These are phyloP conservation scores for Euryodendron excelsum DNA, from an alignment of 148 eudicot species.

Conservation along the genomic window DNA sequence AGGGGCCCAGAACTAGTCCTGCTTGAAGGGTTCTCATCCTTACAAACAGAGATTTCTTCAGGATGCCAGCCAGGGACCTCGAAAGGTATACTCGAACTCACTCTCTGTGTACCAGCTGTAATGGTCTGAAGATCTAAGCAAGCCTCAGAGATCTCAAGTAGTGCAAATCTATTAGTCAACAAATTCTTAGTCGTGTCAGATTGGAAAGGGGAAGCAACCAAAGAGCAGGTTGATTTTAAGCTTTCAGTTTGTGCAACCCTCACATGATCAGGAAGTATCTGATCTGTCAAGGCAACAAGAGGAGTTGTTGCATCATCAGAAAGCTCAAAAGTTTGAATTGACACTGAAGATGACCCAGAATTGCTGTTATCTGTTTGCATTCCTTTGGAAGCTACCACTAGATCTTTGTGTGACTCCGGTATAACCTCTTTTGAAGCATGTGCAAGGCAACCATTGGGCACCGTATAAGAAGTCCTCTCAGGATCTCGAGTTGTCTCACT, in stretches of 20 bases:
- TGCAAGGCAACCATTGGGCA: slow-evolving; percentile 22
- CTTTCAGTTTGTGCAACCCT: slow-evolving; percentile 33
- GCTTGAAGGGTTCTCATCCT: slow-evolving; percentile 28
- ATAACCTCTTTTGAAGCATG: slow-evolving; percentile 31
- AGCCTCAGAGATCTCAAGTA: slow-evolving; percentile 27
- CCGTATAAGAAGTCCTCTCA: slow-evolving; percentile 20
- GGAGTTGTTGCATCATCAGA: slow-evolving; percentile 68
- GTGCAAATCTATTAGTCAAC: slow-evolving; percentile 24
- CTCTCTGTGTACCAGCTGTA: slow-evolving; percentile 24
- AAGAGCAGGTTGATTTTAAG: slow-evolving; percentile 36
- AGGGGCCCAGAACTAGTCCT: slow-evolving; percentile 26
- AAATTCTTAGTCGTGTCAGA: slow-evolving; percentile 34
- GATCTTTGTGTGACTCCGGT: slow-evolving; percentile 27
- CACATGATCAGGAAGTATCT: slow-evolving; percentile 32
- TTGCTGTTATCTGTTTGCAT: slow-evolving; percentile 59
- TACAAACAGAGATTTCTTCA: slow-evolving; percentile 24
- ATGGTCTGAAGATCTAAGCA: slow-evolving; percentile 26
- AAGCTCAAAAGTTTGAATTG: slow-evolving; percentile 74
- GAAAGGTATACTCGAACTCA: slow-evolving; percentile 15
- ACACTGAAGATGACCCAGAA: slow-evolving; percentile 69
- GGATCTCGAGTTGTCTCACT: slow-evolving; percentile 40
- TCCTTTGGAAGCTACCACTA: slow-evolving; percentile 33
- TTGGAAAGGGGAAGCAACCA: slow-evolving; percentile 34
- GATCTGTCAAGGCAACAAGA: slow-evolving; percentile 29
- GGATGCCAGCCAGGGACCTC: slow-evolving; percentile 14